Percentiles rank a stretch among this genome's conserved stretches.
Evolutionary conservation across 352 stramenopile genomes (phyloP).

Genomic region (Pythium dissotocum): DNA sequence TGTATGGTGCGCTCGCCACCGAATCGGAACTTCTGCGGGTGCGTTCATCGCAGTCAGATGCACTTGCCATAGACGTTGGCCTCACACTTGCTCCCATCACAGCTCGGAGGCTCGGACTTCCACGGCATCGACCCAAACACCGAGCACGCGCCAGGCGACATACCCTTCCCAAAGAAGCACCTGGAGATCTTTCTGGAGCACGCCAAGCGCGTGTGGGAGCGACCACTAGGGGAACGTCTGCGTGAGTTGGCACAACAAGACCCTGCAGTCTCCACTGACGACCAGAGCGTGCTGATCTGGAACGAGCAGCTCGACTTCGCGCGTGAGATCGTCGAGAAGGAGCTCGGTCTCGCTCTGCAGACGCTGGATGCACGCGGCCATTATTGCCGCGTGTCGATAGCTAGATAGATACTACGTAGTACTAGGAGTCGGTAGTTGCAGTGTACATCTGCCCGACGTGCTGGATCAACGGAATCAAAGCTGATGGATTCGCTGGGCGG

Average conservation of each 20-base stretch:
- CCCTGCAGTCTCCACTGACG: not conserved
- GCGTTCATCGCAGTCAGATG: slow-evolving; percentile 15
- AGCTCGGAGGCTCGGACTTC: slow-evolving; percentile 85
- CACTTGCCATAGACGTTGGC: not conserved
- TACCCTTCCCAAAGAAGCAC: slow-evolving; percentile 71
- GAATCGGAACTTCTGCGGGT: slow-evolving; percentile 76
- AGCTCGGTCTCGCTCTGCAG: slow-evolving; percentile 17
- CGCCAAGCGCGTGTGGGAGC: slow-evolving; percentile 67
- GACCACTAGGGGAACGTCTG: slow-evolving; percentile 51
- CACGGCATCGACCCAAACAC: slow-evolving; percentile 75
- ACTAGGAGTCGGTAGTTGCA: not conserved
- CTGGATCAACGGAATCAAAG: no score
- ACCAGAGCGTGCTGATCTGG: slow-evolving; percentile 32
- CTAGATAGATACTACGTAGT: slow-evolving; percentile 4
- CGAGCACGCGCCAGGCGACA: slow-evolving; percentile 70
- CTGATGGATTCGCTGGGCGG: no score
- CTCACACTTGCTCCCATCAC: not conserved
- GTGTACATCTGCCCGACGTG: no score
- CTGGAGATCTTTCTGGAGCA: slow-evolving; percentile 72
- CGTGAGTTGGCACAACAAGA: slow-evolving; percentile 14
- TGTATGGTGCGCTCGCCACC: slow-evolving; percentile 73
- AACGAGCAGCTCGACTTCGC: slow-evolving; percentile 31
- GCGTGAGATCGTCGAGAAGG: slow-evolving; percentile 15
- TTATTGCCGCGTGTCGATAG: slow-evolving; percentile 27
- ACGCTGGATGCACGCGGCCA: slow-evolving; percentile 19